A percentile compares a stretch with the other conserved stretches of the same genome.
phyloP scores from a whole-genome alignment of 2,329 filamentous ascomycete genomes.

The Dryadomyces quercivorus region DNA sequence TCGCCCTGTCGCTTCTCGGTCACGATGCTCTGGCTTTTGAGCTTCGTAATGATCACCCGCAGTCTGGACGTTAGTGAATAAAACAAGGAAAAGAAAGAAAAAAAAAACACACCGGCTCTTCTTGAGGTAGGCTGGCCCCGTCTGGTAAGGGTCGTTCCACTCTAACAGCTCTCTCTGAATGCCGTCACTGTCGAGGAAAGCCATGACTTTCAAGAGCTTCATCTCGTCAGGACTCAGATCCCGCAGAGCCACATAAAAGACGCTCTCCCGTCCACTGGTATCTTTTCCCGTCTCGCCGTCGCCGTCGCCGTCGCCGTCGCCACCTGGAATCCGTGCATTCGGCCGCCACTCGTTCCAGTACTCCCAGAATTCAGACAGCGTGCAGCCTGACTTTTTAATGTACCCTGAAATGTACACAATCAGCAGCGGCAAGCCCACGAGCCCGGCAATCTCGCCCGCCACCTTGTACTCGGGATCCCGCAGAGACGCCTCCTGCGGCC shows the following conservation, averaged over 20 bases:
- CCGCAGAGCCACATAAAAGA: conserved; percentile 6
- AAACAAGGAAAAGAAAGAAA: neutral
- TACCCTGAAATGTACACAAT: conserved; percentile 11
- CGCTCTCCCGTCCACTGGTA: conserved; percentile 2
- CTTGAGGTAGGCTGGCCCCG: conserved; percentile 6
- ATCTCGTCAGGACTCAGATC: conserved; percentile 9
- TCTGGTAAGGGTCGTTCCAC: conserved; percentile 5
- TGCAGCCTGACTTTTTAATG: conserved; percentile 9
- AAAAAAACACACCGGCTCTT: conserved; percentile 3
- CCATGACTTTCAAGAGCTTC: conserved; percentile 10
- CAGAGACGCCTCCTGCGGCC: conserved; percentile 6
- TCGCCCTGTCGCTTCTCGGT: conserved; percentile 5
- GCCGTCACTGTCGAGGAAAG: conserved; percentile 10
- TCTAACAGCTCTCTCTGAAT: conserved; percentile 10
- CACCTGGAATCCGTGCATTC: neutral
- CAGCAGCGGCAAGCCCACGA: conserved; percentile 8
- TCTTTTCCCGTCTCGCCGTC: neutral
- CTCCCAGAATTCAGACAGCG: conserved; percentile 10
- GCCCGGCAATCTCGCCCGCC: conserved; percentile 6
- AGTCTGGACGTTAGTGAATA: neutral
- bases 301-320: neutral
- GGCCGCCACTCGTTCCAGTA: conserved; percentile 11
- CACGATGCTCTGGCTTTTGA: conserved; percentile 9
- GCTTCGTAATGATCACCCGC: conserved; percentile 9
- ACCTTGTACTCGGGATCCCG: conserved; percentile 9